A percentile compares a stretch with the other conserved stretches of the same genome.
phyloP scores from a whole-genome alignment of 1,139 yeast species.

The Casaregolazyma suthepensis region DNA sequence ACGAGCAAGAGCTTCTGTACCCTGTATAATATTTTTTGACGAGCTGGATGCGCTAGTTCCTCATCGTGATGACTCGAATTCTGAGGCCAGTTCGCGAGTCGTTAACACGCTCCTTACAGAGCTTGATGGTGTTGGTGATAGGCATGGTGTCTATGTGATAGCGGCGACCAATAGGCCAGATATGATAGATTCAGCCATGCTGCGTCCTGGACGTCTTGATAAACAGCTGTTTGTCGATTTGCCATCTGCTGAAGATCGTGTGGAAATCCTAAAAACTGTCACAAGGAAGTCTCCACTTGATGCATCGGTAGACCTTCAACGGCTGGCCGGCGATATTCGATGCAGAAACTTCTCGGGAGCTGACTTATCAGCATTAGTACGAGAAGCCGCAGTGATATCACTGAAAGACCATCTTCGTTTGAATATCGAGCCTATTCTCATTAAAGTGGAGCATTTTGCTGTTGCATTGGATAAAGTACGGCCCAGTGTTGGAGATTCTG shows the following conservation, averaged over 20 bases:
- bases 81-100: constrained; percentile 89
- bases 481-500: constrained; percentile 88
- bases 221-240: constrained; percentile 87
- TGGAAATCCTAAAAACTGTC: constrained; percentile 74
- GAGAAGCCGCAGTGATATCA: constrained; percentile 91
- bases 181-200: constrained; percentile 97
- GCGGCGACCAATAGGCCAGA: constrained; percentile 98
- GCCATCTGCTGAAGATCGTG: constrained; percentile 71
- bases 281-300: constrained; percentile 70
- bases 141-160: constrained; percentile 87
- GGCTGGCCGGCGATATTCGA: constrained; percentile 66
- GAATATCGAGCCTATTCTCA: constrained; percentile 25
- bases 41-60: constrained; percentile 96
- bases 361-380: constrained; percentile 80
- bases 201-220: constrained; percentile 93
- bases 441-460: constrained; percentile 61
- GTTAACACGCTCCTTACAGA: constrained; percentile 93
- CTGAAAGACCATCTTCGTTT: constrained; percentile 46
- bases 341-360: constrained; percentile 95
- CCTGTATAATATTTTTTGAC: constrained; percentile 93
- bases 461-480: constrained; percentile 67
- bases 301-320: constrained; percentile 51
- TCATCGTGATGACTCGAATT: constrained; percentile 72
- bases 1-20: constrained; percentile 89
- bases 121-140: constrained; percentile 86